A percentile compares a stretch with the other conserved stretches of the same genome.
phyloP scores from a whole-genome alignment of 2,329 filamentous ascomycete genomes.

The Alternaria ethzedia region DNA sequence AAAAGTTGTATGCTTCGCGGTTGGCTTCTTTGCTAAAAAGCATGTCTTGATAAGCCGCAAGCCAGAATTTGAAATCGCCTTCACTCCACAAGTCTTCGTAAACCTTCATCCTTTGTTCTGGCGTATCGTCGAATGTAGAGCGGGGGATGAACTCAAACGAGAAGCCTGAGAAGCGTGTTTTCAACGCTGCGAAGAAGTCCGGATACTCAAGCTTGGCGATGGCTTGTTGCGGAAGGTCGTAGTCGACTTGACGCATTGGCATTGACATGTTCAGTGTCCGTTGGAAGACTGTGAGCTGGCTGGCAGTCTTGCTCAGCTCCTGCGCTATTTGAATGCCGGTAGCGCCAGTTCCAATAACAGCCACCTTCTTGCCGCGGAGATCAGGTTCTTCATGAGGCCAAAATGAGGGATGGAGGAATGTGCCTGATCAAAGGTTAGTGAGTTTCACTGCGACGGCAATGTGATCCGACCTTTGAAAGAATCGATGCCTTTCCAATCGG shows the following conservation, averaged over 20 bases:
- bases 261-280: slow-evolving; percentile 58
- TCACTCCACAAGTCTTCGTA: slow-evolving; percentile 30
- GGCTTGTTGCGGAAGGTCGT: slow-evolving; percentile 53
- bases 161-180: slow-evolving; percentile 24
- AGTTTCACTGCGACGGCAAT: neutral
- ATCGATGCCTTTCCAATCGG: slow-evolving; percentile 47
- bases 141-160: slow-evolving; percentile 25
- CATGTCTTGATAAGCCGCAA: slow-evolving; percentile 44
- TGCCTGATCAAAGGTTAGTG: neutral
- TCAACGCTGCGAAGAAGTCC: slow-evolving; percentile 7
- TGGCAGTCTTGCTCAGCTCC: slow-evolving; percentile 59
- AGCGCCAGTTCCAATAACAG: slow-evolving; percentile 66
- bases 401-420: slow-evolving; percentile 62
- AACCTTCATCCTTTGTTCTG: slow-evolving; percentile 17
- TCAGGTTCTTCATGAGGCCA: slow-evolving; percentile 63
- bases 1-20: slow-evolving; percentile 52
- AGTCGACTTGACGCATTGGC: slow-evolving; percentile 31
- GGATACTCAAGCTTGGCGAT: slow-evolving; percentile 37
- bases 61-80: slow-evolving; percentile 33
- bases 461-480: slow-evolving; percentile 25
- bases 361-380: slow-evolving; percentile 63
- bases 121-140: slow-evolving; percentile 26
- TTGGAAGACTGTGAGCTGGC: slow-evolving; percentile 64
- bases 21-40: slow-evolving; percentile 48
- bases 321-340: slow-evolving; percentile 68